These are phyloP conservation scores for Penicillium italicum DNA, from an alignment of 2,329 filamentous ascomycete species.

Conservation along the genomic window DNA sequence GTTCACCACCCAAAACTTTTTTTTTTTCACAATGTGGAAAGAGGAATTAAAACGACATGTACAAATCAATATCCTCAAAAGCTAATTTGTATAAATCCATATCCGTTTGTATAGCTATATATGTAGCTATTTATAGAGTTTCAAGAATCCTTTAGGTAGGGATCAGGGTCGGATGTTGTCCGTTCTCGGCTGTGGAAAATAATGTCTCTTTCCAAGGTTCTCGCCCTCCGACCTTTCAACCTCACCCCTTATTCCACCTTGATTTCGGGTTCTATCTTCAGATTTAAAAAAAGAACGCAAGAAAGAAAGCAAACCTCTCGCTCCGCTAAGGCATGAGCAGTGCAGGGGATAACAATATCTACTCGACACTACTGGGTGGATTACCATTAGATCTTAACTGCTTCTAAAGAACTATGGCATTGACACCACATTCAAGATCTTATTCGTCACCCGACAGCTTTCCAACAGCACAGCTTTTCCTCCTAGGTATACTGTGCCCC, in stretches of 20 bases:
- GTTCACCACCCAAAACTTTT: background rate
- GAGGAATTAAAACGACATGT: background rate
- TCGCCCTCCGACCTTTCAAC: background rate
- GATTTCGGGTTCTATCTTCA: background rate
- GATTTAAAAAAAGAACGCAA: too few species aligned
- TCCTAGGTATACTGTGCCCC: conserved; percentile 64
- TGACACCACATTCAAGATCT: conserved; percentile 56
- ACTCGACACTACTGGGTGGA: conserved; percentile 22
- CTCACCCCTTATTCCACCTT: background rate
- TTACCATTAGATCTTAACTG: conserved; percentile 52
- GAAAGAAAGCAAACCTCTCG: background rate
- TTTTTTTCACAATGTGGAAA: background rate
- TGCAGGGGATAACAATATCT: background rate
- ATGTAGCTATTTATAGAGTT: background rate
- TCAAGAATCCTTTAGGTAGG: background rate
- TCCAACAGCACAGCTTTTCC: conserved; percentile 74
- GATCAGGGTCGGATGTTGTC: background rate
- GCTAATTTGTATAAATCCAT: background rate
- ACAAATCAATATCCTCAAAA: background rate
- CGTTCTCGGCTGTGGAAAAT: background rate
- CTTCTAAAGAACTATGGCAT: conserved; percentile 53
- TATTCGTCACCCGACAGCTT: conserved; percentile 65
- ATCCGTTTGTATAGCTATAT: background rate
- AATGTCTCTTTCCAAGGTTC: background rate
- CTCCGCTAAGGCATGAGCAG: background rate